Base-by-base conservation (phyloP, 1,139 yeast genomes). In the Diutina neorugosa region DNA sequence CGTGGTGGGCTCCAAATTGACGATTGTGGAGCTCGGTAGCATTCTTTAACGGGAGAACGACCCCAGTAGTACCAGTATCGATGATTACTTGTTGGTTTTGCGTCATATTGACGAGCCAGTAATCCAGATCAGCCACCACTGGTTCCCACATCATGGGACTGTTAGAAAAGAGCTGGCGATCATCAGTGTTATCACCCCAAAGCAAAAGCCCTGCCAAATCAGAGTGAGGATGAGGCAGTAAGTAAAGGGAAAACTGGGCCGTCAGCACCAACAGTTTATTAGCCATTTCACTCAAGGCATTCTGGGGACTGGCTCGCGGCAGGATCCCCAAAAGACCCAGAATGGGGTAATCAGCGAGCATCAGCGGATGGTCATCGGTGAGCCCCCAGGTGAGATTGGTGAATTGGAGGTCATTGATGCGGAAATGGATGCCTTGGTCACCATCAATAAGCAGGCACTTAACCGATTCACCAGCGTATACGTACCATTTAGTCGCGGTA, bases 1-100 rank as follows among this genome's bases (percentile, higher is more conserved):
- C 65, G 7, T 81, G 67, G 41, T 69, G 64, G 23, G 65, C 59
- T 54, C 84, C 82, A 60, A 70, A 80, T n/a, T 12, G n/a, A 11
- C 20, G 11, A 16, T 46, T 6, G 61, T 83, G 88, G 14, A 83
- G 55, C 25, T 57, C 65, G 46, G 72, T 60, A 1, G 88, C 87
- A 60, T 83, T 87, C 20, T 64, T 66, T n/a, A 74, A 65, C 2
- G 86, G 82, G 52, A 81, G 65, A 6, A 80, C 79, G 25, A 82
- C 65, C 2, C 84, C 77, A 0, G 88, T 82, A 1, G 88, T 82
- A 18, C 88, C 89, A 12, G 86, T 80, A 61, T 83, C 90, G 27
- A 83, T 69, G 48, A 82, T 71, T 4, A 81, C 83, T 3, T 67
- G 61, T 63, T 82, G 69, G 25, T n/a, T 16, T 7, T 23, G 20